Evolutionary conservation across 352 stramenopile species (phyloP).

Genomic region (Pythium chondricola): DNA sequence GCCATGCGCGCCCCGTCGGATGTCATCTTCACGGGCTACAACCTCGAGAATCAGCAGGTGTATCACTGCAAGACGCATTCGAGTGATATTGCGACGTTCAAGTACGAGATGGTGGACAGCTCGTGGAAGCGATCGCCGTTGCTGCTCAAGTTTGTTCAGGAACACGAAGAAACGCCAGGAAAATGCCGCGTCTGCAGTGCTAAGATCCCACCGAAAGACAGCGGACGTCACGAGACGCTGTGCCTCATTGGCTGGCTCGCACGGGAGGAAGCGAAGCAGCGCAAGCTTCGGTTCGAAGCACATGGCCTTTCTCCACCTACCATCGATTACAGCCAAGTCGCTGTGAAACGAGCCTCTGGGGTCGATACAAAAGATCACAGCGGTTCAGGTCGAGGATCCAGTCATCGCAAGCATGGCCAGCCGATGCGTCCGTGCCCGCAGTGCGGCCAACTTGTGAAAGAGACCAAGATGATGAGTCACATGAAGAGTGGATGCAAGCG

Average conservation of each 20-base stretch:
- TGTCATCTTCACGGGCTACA: conserved; percentile 81
- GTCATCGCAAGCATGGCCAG: conserved; percentile 29
- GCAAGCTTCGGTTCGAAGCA: conserved; percentile 30
- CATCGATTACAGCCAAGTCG: conserved; percentile 35
- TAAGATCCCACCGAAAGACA: conserved; percentile 34
- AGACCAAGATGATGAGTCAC: conserved; percentile 65
- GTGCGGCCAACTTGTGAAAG: conserved; percentile 52
- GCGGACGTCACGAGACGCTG: conserved; percentile 49
- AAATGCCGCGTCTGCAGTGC: conserved; percentile 56
- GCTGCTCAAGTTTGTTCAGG: conserved; percentile 19
- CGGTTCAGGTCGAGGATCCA: too few species aligned
- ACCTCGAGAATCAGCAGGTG: conserved; percentile 64
- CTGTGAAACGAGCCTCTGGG: too few species aligned
- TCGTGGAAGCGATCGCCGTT: conserved; percentile 38
- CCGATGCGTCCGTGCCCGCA: conserved; percentile 49
- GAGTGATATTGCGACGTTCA: conserved; percentile 42
- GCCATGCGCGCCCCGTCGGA: conserved; percentile 62
- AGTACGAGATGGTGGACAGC: conserved; percentile 64
- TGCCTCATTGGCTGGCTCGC: conserved; percentile 58
- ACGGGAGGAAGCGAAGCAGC: conserved; percentile 30
- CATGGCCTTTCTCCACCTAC: conserved; percentile 24
- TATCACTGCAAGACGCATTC: conserved; percentile 82
- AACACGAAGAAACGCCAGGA: conserved; percentile 20
- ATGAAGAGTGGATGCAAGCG: conserved; percentile 50
- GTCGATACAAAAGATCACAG: too few species aligned